Evolutionary conservation across 2,329 filamentous ascomycete genomes (phyloP).

Genomic region (Aspergillus brunneoviolaceus): DNA sequence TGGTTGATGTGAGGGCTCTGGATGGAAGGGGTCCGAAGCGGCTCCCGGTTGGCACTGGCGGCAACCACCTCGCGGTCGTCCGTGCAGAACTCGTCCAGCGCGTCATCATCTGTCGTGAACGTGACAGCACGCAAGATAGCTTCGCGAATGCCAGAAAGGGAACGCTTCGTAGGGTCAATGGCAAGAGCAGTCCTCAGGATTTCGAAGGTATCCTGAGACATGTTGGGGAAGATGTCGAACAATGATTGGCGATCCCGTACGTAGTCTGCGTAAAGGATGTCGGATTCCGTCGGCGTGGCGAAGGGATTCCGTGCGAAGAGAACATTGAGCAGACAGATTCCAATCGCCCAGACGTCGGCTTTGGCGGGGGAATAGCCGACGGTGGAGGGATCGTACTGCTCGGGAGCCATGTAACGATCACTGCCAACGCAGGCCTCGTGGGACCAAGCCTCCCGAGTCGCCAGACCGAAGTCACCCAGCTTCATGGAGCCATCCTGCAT

Average conservation of each 20-base stretch:
- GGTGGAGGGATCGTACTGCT: slow-evolving; percentile 89
- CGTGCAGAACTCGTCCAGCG: slow-evolving; percentile 88
- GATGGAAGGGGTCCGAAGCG: slow-evolving; percentile 90
- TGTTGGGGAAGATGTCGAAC: slow-evolving; percentile 96
- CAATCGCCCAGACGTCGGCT: slow-evolving; percentile 96
- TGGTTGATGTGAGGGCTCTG: slow-evolving; percentile 79
- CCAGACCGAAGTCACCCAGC: slow-evolving; percentile 92
- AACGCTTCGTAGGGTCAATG: slow-evolving; percentile 85
- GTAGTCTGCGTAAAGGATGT: slow-evolving; percentile 91
- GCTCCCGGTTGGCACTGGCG: slow-evolving; percentile 84
- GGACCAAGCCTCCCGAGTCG: slow-evolving; percentile 85
- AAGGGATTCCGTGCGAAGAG: slow-evolving; percentile 97
- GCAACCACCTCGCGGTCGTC: slow-evolving; percentile 74
- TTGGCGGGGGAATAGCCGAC: slow-evolving; percentile 88
- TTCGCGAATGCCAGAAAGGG: slow-evolving; percentile 72
- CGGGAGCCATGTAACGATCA: slow-evolving; percentile 98
- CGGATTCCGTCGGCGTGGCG: slow-evolving; percentile 82
- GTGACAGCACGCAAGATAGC: slow-evolving; percentile 77
- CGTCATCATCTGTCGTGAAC: slow-evolving; percentile 92
- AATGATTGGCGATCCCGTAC: slow-evolving; percentile 89
- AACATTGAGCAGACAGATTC: slow-evolving; percentile 93
- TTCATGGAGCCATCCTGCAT: slow-evolving; percentile 86
- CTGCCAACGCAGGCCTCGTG: slow-evolving; percentile 92
- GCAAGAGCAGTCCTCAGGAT: slow-evolving; percentile 89
- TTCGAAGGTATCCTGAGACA: slow-evolving; percentile 97